A percentile compares a stretch with the other conserved stretches of the same genome.
Evolutionary conservation across 2,329 filamentous ascomycete genomes (phyloP).

Genomic region (Aspergillus bombycis): DNA sequence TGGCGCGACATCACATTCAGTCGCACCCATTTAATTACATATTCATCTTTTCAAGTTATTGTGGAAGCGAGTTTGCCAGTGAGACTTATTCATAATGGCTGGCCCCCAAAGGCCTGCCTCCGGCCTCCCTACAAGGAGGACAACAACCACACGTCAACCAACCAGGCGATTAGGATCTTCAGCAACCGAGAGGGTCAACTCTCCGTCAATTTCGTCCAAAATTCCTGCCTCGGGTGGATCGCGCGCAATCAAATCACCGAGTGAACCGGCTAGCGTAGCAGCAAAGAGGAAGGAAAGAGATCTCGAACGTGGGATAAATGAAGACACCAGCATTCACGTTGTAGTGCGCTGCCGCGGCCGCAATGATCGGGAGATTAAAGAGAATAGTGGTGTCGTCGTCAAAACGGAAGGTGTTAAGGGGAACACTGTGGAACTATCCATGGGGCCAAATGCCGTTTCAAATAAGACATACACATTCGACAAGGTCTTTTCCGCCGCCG

Average conservation of each 20-base stretch:
- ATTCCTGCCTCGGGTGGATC: conserved; percentile 52
- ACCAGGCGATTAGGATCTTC: conserved; percentile 57
- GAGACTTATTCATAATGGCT: conserved; percentile 49
- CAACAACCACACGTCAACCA: conserved; percentile 51
- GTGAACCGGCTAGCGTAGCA: conserved; percentile 55
- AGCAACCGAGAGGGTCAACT: conserved; percentile 60
- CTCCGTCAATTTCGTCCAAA: conserved; percentile 71
- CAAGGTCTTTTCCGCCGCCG: conserved; percentile 92
- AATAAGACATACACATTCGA: conserved; percentile 98
- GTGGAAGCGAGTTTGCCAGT: not conserved
- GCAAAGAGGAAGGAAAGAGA: conserved; percentile 87
- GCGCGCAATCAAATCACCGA: conserved; percentile 46
- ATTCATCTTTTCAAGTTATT: not conserved
- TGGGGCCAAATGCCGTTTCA: conserved; percentile 88
- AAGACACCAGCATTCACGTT: conserved; percentile 97
- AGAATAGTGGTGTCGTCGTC: conserved; percentile 93
- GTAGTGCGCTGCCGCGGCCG: conserved; percentile 92
- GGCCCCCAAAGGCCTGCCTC: conserved; percentile 55
- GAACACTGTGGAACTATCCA: conserved; percentile 79
- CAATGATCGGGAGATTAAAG: conserved; percentile 86
- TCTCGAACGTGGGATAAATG: conserved; percentile 69
- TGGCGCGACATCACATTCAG: not conserved
- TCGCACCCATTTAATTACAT: not conserved
- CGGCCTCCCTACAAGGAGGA: conserved; percentile 52
- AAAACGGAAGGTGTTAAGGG: conserved; percentile 86